A percentile compares a stretch with the other conserved stretches of the same genome.
Evolutionary conservation across 768 basidiomycete species (phyloP).

Genomic region (Termitomyces eurrhizus): DNA sequence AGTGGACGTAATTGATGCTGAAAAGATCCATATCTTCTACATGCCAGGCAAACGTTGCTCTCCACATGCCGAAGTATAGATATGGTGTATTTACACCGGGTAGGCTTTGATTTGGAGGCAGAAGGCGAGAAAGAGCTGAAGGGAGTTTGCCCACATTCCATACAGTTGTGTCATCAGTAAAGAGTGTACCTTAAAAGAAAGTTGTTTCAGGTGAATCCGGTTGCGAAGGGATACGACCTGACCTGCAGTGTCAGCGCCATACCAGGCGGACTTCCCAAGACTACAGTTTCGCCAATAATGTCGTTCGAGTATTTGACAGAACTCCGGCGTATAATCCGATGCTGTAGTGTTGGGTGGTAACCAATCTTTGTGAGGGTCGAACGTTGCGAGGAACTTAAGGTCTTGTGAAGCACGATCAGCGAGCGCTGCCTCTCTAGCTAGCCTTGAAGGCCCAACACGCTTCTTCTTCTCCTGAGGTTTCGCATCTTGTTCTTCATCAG

Average conservation of each 20-base stretch:
- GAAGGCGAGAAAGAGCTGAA: conserved; percentile 78
- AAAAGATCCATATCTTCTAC: conserved; percentile 99
- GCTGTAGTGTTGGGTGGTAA: conserved; percentile 68
- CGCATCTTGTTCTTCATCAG: conserved; percentile 12
- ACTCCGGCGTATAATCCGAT: conserved; percentile 83
- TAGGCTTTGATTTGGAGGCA: conserved; percentile 66
- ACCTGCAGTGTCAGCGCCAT: conserved; percentile 96
- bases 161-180: conserved; percentile 67
- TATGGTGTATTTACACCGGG: conserved; percentile 98
- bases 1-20: conserved; percentile 98
- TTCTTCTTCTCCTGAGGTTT: conserved; percentile 33
- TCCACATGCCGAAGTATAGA: conserved; percentile 99
- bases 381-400: conserved; percentile 59
- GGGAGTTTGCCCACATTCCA: conserved; percentile 97
- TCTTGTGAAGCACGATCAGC: conserved; percentile 45
- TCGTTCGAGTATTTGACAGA: conserved; percentile 83
- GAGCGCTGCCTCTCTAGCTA: conserved; percentile 46
- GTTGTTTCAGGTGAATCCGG: not conserved
- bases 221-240: conserved; percentile 14
- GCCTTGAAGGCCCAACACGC: conserved; percentile 36
- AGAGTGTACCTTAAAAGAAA: conserved; percentile 48
- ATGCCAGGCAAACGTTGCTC: conserved; percentile 98
- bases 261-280: conserved; percentile 90
- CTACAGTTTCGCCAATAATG: conserved; percentile 92
- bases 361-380: conserved; percentile 76